Evolutionary conservation across 2,329 filamentous ascomycete species (phyloP).

Genomic region (Tolypocladium nubicola): DNA sequence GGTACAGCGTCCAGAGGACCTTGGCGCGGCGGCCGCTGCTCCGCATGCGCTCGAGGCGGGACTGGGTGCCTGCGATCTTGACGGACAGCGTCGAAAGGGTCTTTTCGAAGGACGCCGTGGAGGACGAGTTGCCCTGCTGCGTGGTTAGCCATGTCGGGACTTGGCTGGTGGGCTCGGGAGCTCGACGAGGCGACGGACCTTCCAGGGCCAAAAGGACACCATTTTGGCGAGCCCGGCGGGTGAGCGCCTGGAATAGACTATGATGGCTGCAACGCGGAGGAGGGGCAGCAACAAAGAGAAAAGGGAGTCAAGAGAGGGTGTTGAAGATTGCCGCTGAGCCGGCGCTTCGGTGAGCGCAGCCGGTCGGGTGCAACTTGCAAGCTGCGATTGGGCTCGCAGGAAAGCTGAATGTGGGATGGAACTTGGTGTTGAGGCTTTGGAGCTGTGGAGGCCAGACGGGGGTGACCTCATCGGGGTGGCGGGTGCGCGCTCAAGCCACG

Average conservation of each 20-base stretch:
- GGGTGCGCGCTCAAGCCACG: not conserved
- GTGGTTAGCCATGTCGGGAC: constrained; percentile 6
- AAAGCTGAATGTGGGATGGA: not conserved
- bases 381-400: not conserved
- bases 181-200: constrained; percentile 3
- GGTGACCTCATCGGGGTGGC: not conserved
- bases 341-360: constrained; percentile 1
- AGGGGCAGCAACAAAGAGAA: not conserved
- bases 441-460: not conserved
- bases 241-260: not conserved
- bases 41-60: constrained; percentile 63
- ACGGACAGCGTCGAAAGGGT: constrained; percentile 68
- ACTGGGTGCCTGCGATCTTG: constrained; percentile 69
- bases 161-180: not conserved
- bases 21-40: constrained; percentile 66
- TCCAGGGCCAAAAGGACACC: constrained; percentile 13
- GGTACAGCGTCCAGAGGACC: constrained; percentile 83
- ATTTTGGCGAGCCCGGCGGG: constrained; percentile 1
- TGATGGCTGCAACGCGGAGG: not conserved
- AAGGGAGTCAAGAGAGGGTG: not conserved
- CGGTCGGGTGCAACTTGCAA: not conserved
- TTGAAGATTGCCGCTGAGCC: not conserved
- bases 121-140: constrained; percentile 63
- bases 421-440: not conserved
- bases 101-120: constrained; percentile 89